Base-by-base conservation (phyloP, 148 eudicot genomes). In the Rhododendron vialii region DNA sequence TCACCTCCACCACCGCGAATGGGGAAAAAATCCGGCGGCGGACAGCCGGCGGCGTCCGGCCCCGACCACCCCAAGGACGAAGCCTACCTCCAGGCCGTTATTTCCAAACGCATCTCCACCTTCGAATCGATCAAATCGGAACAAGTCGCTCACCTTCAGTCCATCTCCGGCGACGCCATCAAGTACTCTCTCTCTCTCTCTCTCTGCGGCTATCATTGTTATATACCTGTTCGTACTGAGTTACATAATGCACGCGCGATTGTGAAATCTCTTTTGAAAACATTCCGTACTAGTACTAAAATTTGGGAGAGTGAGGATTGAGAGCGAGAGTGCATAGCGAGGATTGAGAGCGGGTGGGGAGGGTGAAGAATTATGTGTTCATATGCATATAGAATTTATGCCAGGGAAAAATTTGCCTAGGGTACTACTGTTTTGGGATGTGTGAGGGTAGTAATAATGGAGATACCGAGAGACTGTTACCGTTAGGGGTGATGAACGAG, bases 161-260 rank as follows among this genome's bases (percentile, higher is more conserved):
- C 95, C 41, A 82, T 92, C 50, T 81, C 92, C 80, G 89, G 92
- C 84, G 96, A 93, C 3, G 82, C 88, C 30, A 96, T 94, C 84
- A 87, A 78, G 98, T 96, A 88, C 48, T 30, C 61, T 55, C 61
- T 55, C 61, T 17, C 61, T 55, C 2, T 15, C 59, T n/a, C 38
- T 84, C 30, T 75, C 3, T 57, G 5, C 9, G 53, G 15, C 48
- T 24, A 6, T 81, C 65, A 20, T 6, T 65, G 67, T 22, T 5
- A 41, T 41, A 41, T 41, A 69, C 11, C 1, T 69, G 35, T 28
- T n/a, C 17, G 2, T 69, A 13, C 7, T 17, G 7, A 55, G 6
- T 55, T 55, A 55, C 22, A 18, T 55, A 55, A 55, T 55, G 61
- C 61, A 5, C 22, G 61, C 7, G 22, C 61, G 22, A 4, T 20